These are phyloP conservation scores for Suillus hirtellus DNA, from an alignment of 768 basidiomycete species.

Conservation along the genomic window DNA sequence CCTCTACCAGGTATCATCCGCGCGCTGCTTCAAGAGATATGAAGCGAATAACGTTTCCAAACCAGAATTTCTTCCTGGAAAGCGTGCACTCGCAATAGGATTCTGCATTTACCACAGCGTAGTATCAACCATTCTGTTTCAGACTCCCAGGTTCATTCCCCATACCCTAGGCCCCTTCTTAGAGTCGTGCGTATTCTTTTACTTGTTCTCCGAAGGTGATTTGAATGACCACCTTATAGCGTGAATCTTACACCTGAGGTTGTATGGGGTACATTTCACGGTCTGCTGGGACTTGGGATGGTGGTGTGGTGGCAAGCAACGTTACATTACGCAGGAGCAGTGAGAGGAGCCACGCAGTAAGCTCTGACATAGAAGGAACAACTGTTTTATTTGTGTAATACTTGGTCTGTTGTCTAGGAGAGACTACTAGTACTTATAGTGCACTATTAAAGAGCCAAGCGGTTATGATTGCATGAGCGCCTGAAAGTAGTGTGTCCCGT, in stretches of 20 bases:
- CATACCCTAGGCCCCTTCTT: conserved; percentile 59
- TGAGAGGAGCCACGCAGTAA: conserved; percentile 24
- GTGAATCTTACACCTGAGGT: conserved; percentile 69
- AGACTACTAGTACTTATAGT: background rate
- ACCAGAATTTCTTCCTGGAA: conserved; percentile 80
- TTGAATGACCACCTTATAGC: conserved; percentile 32
- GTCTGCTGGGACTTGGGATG: conserved; percentile 69
- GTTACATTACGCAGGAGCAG: conserved; percentile 48
- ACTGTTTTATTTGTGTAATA: background rate
- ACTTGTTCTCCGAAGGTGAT: background rate
- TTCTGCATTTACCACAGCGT: conserved; percentile 76
- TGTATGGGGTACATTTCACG: conserved; percentile 73
- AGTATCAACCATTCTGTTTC: conserved; percentile 71
- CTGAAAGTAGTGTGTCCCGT: conserved; percentile 21
- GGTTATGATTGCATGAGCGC: background rate
- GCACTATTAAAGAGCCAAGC: background rate
- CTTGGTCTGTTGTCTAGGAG: background rate
- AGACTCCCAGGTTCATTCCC: conserved; percentile 80
- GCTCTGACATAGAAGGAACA: background rate
- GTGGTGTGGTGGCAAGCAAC: conserved; percentile 84
- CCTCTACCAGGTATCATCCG: conserved; percentile 67
- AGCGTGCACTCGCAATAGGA: conserved; percentile 77
- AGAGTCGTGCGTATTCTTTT: conserved; percentile 53
- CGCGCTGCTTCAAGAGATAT: background rate
- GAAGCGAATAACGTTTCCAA: background rate